Percentiles rank a stretch among this genome's conserved stretches.
These are phyloP conservation scores for Deakozyma indianensis DNA, from an alignment of 805 yeast species.

Conservation along the genomic window DNA sequence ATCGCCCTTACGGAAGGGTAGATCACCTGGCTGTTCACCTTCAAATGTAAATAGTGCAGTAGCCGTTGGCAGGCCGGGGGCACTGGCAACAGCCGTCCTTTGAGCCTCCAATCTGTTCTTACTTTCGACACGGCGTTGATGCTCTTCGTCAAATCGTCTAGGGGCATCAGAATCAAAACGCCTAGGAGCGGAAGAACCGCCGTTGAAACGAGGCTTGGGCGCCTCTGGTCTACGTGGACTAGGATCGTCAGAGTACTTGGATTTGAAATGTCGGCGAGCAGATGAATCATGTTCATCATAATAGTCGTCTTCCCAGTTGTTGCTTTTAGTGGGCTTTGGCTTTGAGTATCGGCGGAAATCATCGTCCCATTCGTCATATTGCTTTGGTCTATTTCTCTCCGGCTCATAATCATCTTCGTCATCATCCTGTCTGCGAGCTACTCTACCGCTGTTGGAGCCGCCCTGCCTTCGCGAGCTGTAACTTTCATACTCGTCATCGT, in stretches of 20 bases:
- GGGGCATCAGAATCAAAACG: conserved; percentile 5
- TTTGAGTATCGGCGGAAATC: background rate
- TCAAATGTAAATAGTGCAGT: conserved; percentile 79
- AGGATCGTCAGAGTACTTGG: conserved; percentile 22
- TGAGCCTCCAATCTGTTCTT: conserved; percentile 5
- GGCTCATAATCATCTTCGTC: conserved; percentile 2
- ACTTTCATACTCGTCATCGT: conserved; percentile 29
- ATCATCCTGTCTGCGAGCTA: background rate
- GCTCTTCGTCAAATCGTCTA: conserved; percentile 9
- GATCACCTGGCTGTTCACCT: conserved; percentile 89
- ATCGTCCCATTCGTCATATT: conserved; percentile 4
- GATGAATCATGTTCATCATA: conserved; percentile 35
- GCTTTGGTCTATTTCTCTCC: background rate
- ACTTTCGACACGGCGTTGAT: conserved; percentile 2
- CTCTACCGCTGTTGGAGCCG: conserved; percentile 12
- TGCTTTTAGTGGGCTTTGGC: conserved; percentile 4
- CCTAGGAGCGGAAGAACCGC: background rate
- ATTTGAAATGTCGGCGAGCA: conserved; percentile 13
- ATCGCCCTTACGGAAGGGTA: conserved; percentile 90
- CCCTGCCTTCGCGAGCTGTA: conserved; percentile 19
- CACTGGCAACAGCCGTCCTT: conserved; percentile 1
- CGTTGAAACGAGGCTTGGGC: conserved; percentile 27
- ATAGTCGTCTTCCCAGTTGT: conserved; percentile 82
- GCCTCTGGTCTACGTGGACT: conserved; percentile 28
- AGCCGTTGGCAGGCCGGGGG: conserved; percentile 51